Evolutionary conservation across 352 stramenopile genomes (phyloP), one percentile per base, ranked within the genome.

Genomic region (Phytophthora litchii): DNA sequence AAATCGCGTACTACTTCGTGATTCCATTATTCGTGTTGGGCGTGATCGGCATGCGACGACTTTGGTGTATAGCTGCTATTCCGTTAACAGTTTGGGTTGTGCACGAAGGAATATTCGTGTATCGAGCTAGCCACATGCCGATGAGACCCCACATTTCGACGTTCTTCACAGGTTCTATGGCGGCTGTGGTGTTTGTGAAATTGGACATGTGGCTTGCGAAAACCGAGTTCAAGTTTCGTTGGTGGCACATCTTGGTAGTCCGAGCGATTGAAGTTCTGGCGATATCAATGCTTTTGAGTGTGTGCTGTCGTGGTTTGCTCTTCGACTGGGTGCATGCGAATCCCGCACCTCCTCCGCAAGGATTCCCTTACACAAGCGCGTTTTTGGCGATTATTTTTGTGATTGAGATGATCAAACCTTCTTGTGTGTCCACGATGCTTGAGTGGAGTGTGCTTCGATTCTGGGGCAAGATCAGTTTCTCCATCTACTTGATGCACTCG

Each of bases 141-240:
- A 36, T 76, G 29, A 31, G 27, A 11, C 66, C 67, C 4, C 70
- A 76, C 19, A 50, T 79, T 4, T 55, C 58, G n/a, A 74, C 70
- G 7, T 79, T 79, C 40, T n/a, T 82, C 9, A 63, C 59, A 0
- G 75, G 72, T 9, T 85, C 75, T 3, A 35, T 82, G 1, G 60
- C 51, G 3, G 70, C 72, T 19, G 23, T 79, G 9, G 31, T 77
- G 1, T 82, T 66, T 31, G 36, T 56, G 1, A 70, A 64, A 20
- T 1, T 70, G 38, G 58, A 76, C 11, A 7, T 38, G 2, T 54
- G 21, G 37, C 65, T 74, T 4, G 58, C 47, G n/a, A 47, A 44
- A 16, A 54, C 45, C 21, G 11, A 49, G 10, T 67, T 82, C 12
- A 16, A 21, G n/a, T 74, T 67, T 37, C 16, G 14, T 0, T 49